Evolutionary conservation across 2,329 filamentous ascomycete species (phyloP).

Genomic region (Dendryphion nanum): DNA sequence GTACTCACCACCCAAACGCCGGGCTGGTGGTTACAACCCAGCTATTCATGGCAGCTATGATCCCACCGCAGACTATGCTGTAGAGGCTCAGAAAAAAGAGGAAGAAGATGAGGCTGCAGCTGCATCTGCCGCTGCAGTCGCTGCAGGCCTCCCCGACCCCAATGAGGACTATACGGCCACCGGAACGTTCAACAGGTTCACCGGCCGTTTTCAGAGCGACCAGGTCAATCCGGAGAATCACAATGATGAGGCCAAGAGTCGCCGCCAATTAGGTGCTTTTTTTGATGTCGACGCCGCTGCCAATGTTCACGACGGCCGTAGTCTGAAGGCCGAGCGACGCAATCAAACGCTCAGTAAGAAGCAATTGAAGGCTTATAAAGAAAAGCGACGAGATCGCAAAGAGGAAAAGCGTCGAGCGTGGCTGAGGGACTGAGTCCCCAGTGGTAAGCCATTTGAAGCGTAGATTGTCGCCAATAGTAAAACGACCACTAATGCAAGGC

Average conservation of each 20-base stretch:
- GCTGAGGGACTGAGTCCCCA: slow-evolving; percentile 68
- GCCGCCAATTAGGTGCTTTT: slow-evolving; percentile 86
- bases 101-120: slow-evolving; percentile 31
- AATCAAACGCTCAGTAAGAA: slow-evolving; percentile 80
- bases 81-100: slow-evolving; percentile 40
- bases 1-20: slow-evolving; percentile 34
- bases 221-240: slow-evolving; percentile 71
- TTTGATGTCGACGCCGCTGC: slow-evolving; percentile 96
- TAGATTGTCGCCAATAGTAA: slow-evolving; percentile 14
- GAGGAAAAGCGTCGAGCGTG: slow-evolving; percentile 93
- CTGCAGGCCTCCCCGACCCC: slow-evolving; percentile 25
- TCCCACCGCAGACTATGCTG: slow-evolving; percentile 89
- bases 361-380: slow-evolving; percentile 87
- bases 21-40: slow-evolving; percentile 81
- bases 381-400: slow-evolving; percentile 85
- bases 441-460: slow-evolving; percentile 27
- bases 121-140: slow-evolving; percentile 28
- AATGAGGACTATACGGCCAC: slow-evolving; percentile 60
- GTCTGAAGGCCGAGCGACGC: slow-evolving; percentile 85
- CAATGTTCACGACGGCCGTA: slow-evolving; percentile 85
- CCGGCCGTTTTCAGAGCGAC: slow-evolving; percentile 73
- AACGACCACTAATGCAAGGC: slow-evolving; percentile 32
- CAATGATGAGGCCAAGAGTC: slow-evolving; percentile 83
- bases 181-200: slow-evolving; percentile 88
- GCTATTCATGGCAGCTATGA: slow-evolving; percentile 97